A percentile compares a stretch with the other conserved stretches of the same genome.
phyloP scores from a whole-genome alignment of 2,329 filamentous ascomycete species.

The Penicillium sp. region DNA sequence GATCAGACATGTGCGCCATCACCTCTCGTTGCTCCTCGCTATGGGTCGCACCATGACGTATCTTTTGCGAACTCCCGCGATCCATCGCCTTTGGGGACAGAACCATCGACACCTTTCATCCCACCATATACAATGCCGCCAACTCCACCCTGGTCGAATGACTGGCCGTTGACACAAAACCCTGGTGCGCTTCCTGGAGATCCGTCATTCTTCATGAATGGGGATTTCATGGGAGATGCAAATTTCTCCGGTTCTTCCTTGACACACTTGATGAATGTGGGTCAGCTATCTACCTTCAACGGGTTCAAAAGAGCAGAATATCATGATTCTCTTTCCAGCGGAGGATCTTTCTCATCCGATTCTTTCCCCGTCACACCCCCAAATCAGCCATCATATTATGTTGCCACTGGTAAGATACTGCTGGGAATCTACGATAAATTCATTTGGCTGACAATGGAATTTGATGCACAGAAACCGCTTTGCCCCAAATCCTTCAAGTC shows the following conservation, averaged over 20 bases:
- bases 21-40: conserved; percentile 4
- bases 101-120: conserved; percentile 6
- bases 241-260: too few relatives aligned
- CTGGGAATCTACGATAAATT: too few relatives aligned
- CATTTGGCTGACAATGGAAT: too few relatives aligned
- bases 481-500: conserved; percentile 18
- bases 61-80: conserved; percentile 2
- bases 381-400: conserved; percentile 15
- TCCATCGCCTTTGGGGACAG: conserved; percentile 1
- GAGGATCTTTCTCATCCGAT: not conserved
- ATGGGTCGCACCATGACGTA: conserved; percentile 6
- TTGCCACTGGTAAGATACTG: conserved; percentile 19
- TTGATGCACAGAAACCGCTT: conserved; percentile 15
- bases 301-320: not conserved
- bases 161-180: not conserved
- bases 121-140: conserved; percentile 2
- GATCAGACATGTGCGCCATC: conserved; percentile 18
- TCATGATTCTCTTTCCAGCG: not conserved
- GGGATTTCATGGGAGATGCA: too few relatives aligned
- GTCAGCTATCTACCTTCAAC: too few relatives aligned
- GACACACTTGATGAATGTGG: too few relatives aligned
- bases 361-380: not conserved
- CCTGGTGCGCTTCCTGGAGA: not conserved
- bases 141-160: conserved; percentile 4
- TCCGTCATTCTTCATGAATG: not conserved